phyloP scores from a whole-genome alignment of 371 early-diverging fungal species.

The Batkoa obscura region DNA sequence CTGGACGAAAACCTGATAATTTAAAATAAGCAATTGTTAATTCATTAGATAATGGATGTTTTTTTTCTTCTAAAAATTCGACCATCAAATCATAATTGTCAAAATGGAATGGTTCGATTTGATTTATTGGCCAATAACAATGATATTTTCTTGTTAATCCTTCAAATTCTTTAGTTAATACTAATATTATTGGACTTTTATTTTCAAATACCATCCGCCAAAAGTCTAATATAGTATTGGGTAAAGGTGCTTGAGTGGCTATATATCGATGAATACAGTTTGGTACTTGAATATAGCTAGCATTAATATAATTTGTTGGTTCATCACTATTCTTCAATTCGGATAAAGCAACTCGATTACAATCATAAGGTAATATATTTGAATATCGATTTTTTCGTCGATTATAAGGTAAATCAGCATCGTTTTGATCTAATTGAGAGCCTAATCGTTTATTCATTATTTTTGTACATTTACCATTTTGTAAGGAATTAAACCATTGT shows the following conservation, averaged over 20 bases:
- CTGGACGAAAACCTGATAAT: neutral
- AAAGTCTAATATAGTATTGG: constrained; percentile 60
- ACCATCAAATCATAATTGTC: neutral
- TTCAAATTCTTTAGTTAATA: constrained; percentile 62
- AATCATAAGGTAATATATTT: constrained; percentile 1
- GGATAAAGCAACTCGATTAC: neutral
- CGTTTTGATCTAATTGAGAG: neutral
- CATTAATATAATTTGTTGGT: constrained; percentile 60
- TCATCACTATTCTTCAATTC: constrained; percentile 1
- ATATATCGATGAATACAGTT: constrained; percentile 35
- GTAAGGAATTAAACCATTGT: neutral
- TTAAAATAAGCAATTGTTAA: neutral
- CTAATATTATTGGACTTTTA: constrained; percentile 48
- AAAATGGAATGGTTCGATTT: neutral
- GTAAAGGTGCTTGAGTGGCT: constrained; percentile 79
- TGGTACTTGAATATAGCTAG: constrained; percentile 32
- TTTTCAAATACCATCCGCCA: constrained; percentile 83
- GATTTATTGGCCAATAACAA: constrained; percentile 45
- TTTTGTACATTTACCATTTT: constrained; percentile 2
- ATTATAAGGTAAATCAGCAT: neutral
- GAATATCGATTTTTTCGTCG: neutral
- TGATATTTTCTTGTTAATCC: constrained; percentile 40
- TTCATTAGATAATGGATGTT: neutral
- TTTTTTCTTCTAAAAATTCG: neutral
- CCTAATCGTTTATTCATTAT: neutral